These are phyloP conservation scores for Somion occarium DNA, from an alignment of 1,284 basidiomycete genomes.

Conservation along the genomic window DNA sequence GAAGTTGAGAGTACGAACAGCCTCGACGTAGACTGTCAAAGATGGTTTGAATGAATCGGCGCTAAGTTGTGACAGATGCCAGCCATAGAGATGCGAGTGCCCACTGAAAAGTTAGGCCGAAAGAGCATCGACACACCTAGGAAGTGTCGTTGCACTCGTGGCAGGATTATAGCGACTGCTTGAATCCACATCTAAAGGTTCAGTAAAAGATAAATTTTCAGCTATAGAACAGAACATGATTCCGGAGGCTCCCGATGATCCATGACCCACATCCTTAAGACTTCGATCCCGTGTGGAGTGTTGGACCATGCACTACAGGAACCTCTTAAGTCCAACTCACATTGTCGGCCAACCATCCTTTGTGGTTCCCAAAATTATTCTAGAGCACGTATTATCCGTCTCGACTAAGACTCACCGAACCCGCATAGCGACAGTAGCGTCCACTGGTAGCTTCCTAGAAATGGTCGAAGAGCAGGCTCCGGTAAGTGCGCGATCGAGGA, in stretches of 20 bases:
- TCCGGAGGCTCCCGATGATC: too few relatives aligned
- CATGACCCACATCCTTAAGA: too few relatives aligned
- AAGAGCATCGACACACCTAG: constrained; percentile 53
- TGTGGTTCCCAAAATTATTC: constrained; percentile 4
- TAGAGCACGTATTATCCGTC: neutral
- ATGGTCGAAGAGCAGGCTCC: neutral
- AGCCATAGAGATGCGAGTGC: too few relatives aligned
- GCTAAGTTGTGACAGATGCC: too few relatives aligned
- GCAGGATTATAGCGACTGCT: constrained; percentile 86
- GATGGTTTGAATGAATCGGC: too few relatives aligned
- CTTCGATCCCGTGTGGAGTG: too few relatives aligned
- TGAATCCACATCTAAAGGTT: constrained; percentile 82
- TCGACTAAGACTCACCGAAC: constrained; percentile 55
- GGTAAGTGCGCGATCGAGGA: constrained; percentile 5
- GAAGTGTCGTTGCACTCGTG: constrained; percentile 87
- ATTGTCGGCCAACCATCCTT: constrained; percentile 85
- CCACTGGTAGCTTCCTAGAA: constrained; percentile 73
- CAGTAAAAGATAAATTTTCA: constrained; percentile 5
- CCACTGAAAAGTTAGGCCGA: neutral
- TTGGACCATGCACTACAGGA: constrained; percentile 18
- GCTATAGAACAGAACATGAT: too few relatives aligned
- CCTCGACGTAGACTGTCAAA: neutral
- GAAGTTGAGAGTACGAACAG: neutral
- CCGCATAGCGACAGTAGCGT: constrained; percentile 77
- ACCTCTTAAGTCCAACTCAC: constrained; percentile 36